Conservation (phyloP, 2,329 filamentous ascomycete genomes). For the Cordyceps militaris region DNA sequence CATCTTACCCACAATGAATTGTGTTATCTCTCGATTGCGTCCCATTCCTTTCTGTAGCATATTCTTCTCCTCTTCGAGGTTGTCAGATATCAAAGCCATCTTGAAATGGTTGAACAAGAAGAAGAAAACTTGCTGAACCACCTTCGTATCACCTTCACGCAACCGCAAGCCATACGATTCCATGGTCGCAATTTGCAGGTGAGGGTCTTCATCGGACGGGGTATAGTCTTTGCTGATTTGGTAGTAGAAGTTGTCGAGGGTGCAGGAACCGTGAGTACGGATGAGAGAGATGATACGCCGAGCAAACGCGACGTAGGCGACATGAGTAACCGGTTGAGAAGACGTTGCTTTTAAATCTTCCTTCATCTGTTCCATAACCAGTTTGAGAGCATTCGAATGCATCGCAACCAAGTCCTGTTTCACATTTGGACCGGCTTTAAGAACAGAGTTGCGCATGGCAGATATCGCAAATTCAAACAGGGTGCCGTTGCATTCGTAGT, state of each 20-base stretch:
- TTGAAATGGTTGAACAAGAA: constrained; percentile 53
- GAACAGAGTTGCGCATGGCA: constrained; percentile 43
- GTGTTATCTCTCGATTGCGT: constrained; percentile 33
- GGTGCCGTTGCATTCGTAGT: constrained; percentile 42
- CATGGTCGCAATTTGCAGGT: constrained; percentile 49
- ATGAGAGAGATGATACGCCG: constrained; percentile 46
- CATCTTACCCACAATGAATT: constrained; percentile 46
- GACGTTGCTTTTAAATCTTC: constrained; percentile 37
- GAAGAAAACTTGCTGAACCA: constrained; percentile 45
- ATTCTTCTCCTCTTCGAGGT: constrained; percentile 37
- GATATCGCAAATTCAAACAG: constrained; percentile 43
- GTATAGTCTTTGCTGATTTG: constrained; percentile 50
- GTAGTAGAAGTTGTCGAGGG: constrained; percentile 49
- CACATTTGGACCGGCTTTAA: constrained; percentile 29
- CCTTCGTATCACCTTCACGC: constrained; percentile 42
- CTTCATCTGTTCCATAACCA: constrained; percentile 49
- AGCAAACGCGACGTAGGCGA: constrained; percentile 43
- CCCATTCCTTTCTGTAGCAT: constrained; percentile 43
- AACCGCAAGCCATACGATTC: constrained; percentile 49
- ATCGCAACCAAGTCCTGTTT: constrained; percentile 33
- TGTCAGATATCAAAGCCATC: constrained; percentile 42
- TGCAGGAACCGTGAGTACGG: constrained; percentile 44
- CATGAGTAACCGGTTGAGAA: constrained; percentile 33
- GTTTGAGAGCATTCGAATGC: constrained; percentile 36
- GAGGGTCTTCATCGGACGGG: constrained; percentile 47